Conservation (phyloP, 2,329 filamentous ascomycete genomes). For the Colletotrichum brevisporum region DNA sequence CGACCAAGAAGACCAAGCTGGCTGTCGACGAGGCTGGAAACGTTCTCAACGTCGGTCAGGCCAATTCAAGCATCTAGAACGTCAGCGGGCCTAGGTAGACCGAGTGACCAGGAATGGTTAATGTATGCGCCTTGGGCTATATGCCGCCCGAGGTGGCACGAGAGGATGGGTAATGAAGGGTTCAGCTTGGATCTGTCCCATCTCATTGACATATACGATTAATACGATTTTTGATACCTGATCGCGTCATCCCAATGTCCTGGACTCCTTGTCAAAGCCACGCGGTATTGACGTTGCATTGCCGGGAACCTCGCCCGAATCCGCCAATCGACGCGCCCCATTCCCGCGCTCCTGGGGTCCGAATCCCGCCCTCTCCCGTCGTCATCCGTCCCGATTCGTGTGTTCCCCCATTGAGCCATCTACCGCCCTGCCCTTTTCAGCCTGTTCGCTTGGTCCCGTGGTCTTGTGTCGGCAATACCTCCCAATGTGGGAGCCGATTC, state of each 20-base stretch:
- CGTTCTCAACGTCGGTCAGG: constrained; percentile 29
- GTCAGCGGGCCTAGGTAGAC: neutral
- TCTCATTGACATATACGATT: neutral
- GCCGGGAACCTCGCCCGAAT: neutral
- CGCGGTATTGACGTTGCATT: neutral
- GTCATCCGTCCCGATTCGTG: constrained; percentile 2
- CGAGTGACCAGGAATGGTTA: too few species aligned
- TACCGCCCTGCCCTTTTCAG: constrained; percentile 18
- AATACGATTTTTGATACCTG: neutral
- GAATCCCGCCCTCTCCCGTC: neutral
- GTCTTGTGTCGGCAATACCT: neutral
- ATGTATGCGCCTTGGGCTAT: too few species aligned
- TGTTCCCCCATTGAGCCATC: constrained; percentile 28
- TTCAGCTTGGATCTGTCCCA: neutral
- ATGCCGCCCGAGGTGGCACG: too few species aligned
- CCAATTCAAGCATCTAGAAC: neutral
- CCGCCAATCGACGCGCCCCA: constrained; percentile 32
- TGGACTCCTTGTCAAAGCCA: neutral
- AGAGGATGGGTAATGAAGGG: neutral
- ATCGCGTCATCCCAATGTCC: neutral
- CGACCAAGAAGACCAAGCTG: constrained; percentile 46
- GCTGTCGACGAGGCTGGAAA: constrained; percentile 43
- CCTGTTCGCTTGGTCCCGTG: constrained; percentile 20
- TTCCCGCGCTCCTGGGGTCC: constrained; percentile 13
- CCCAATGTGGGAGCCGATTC: too few species aligned